These are phyloP conservation scores for Bipolaris gigantea DNA, from an alignment of 2,329 filamentous ascomycete genomes.

Conservation along the genomic window DNA sequence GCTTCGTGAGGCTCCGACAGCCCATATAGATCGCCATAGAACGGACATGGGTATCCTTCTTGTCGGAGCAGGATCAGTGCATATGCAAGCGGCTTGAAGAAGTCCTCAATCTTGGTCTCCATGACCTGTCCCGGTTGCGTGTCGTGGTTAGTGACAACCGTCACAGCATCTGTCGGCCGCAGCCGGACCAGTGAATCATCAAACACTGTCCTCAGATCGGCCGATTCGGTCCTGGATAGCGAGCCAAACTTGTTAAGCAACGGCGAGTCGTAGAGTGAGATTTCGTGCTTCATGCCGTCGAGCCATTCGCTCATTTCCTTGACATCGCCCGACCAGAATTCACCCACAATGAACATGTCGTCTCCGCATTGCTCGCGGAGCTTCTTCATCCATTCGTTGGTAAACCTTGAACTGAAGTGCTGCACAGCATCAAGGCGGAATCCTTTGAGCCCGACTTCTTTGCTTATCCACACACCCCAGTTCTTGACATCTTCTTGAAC, in stretches of 20 bases:
- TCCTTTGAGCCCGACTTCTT: slow-evolving; percentile 63
- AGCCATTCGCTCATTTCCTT: slow-evolving; percentile 61
- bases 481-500: slow-evolving; percentile 64
- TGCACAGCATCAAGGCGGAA: slow-evolving; percentile 74
- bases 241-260: slow-evolving; percentile 68
- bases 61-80: slow-evolving; percentile 68
- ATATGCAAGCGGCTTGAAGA: slow-evolving; percentile 74
- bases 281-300: slow-evolving; percentile 57
- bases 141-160: slow-evolving; percentile 73
- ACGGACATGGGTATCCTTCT: slow-evolving; percentile 67
- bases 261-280: slow-evolving; percentile 66
- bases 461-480: slow-evolving; percentile 70
- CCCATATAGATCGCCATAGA: slow-evolving; percentile 72
- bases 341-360: slow-evolving; percentile 66
- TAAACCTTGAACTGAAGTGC: slow-evolving; percentile 70
- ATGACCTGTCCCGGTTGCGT: slow-evolving; percentile 67
- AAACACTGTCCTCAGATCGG: slow-evolving; percentile 67
- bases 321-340: slow-evolving; percentile 67
- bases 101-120: slow-evolving; percentile 63
- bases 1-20: slow-evolving; percentile 58
- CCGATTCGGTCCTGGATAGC: slow-evolving; percentile 58
- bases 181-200: slow-evolving; percentile 60
- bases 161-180: slow-evolving; percentile 62
- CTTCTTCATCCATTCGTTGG: slow-evolving; percentile 63
- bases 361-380: slow-evolving; percentile 54